A percentile compares a stretch with the other conserved stretches of the same genome.
Conservation (phyloP, 148 eudicot genomes). For the Rhododendron molle region DNA sequence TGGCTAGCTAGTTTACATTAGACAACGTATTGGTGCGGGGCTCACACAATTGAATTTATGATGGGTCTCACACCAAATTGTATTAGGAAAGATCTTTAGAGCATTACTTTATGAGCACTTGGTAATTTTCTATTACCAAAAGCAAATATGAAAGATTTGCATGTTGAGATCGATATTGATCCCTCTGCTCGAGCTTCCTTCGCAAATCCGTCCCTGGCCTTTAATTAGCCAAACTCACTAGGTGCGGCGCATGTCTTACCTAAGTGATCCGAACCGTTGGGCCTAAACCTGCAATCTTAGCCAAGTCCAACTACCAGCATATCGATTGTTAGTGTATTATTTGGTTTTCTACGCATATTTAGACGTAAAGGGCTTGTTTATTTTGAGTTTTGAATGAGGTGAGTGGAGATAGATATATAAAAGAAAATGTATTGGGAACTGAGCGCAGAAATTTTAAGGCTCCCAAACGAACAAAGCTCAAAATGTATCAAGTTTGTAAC, state of each 20-base stretch:
- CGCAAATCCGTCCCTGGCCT: not conserved
- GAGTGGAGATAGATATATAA: too few relatives aligned
- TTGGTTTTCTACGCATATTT: not conserved
- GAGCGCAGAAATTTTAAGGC: too few relatives aligned
- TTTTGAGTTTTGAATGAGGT: too few relatives aligned
- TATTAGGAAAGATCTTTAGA: not conserved
- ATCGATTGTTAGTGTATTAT: not conserved
- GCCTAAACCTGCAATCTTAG: not conserved
- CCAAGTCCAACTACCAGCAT: not conserved
- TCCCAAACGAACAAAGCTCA: too few relatives aligned
- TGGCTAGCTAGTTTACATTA: not conserved
- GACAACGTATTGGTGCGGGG: not conserved
- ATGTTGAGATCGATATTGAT: too few relatives aligned
- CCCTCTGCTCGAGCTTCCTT: not conserved
- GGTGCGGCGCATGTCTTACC: fast-evolving
- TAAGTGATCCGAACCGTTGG: not conserved
- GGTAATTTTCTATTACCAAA: not conserved
- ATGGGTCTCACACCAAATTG: not conserved
- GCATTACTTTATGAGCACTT: not conserved
- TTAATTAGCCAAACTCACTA: not conserved
- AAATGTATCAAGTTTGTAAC: too few relatives aligned
- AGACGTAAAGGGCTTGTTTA: too few relatives aligned
- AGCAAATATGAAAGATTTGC: not conserved
- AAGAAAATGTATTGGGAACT: too few relatives aligned
- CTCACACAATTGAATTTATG: not conserved